A percentile compares a stretch with the other conserved stretches of the same genome.
Conservation (phyloP, 768 basidiomycete species). For the Boletus subcaerulescens region DNA sequence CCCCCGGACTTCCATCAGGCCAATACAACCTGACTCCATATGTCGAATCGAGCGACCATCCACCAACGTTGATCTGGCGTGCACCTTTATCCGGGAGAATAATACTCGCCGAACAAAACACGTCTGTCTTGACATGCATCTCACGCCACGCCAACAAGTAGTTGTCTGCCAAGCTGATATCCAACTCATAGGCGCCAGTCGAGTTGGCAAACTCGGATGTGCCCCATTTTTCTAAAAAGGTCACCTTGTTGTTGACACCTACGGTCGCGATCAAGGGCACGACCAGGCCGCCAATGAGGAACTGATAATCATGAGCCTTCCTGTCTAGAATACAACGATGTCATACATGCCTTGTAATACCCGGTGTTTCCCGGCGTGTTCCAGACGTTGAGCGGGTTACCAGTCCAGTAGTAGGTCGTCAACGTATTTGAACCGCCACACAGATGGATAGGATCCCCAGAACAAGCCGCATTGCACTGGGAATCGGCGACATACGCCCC, state of each 20-base stretch:
- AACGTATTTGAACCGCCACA: slow-evolving; percentile 62
- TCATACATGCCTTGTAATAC: slow-evolving; percentile 56
- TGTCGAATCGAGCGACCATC: slow-evolving; percentile 68
- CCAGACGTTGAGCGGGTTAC: slow-evolving; percentile 54
- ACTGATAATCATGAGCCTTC: slow-evolving; percentile 27
- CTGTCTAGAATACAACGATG: not conserved
- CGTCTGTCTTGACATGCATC: slow-evolving; percentile 75
- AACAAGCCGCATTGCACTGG: slow-evolving; percentile 51
- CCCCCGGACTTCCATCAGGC: slow-evolving; percentile 63
- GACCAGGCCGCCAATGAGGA: slow-evolving; percentile 55
- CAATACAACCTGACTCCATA: slow-evolving; percentile 71
- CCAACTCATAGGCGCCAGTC: slow-evolving; percentile 79
- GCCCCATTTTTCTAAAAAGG: slow-evolving; percentile 73
- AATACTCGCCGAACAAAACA: slow-evolving; percentile 75
- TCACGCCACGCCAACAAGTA: slow-evolving; percentile 58
- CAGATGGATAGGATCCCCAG: slow-evolving; percentile 66
- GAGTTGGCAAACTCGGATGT: slow-evolving; percentile 61
- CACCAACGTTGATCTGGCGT: slow-evolving; percentile 29
- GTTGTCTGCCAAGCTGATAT: slow-evolving; percentile 51
- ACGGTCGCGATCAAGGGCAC: slow-evolving; percentile 74
- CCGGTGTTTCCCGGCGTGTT: slow-evolving; percentile 63
- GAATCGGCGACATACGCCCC: slow-evolving; percentile 33
- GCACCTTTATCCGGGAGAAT: slow-evolving; percentile 73
- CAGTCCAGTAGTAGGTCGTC: slow-evolving; percentile 53
- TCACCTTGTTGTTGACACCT: slow-evolving; percentile 78